Evolutionary conservation across 345 rosid genomes (phyloP), one percentile per base, ranked within the genome.

Genomic region (Sisymbrium altissimum): DNA sequence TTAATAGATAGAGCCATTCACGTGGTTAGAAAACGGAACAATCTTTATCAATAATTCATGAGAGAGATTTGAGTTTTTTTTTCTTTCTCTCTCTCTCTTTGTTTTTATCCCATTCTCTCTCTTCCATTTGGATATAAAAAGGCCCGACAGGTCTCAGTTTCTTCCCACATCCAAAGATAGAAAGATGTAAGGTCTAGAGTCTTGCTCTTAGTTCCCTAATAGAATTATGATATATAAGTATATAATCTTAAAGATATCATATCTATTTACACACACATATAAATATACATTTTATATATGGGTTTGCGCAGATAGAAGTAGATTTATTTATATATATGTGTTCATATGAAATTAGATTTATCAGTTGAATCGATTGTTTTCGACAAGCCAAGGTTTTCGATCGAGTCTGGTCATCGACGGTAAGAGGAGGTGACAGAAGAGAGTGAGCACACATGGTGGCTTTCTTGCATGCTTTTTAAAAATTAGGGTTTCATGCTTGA

Each of bases 381-480:
- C 54, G 45, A 48, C 7, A 36, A 66, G 7, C 49, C 19, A 43
- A 35, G 66, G 33, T 35, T n/a, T 6, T 68, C 9, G 23, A 68
- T 68, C 9, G 23, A 68, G 40, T 50, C 1, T 35, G 67, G 14
- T 64, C 25, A n/a, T 54, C 46, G 18, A 68, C 76, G 86, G 89
- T 83, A 85, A 78, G 80, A 64, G 86, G 89, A 73, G 96, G 91
- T 89, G 98, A 92, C 98, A 92, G 98, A 89, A 92, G 96, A 92
- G 96, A 92, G 98, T 88, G 98, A 92, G 98, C 98, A 92, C 98
- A 82, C 84, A 86, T 83, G 89, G 96, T 77, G 68, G 33, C 49
- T 89, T 88, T 88, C 94, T 78, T 89, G 97, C 97, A 86, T 85
- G 79, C 13, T 48, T 48, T 48, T 48, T 48, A 8, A 9, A 49